Conservation (phyloP, 2,329 filamentous ascomycete species). For the Trichoderma atroviride region DNA sequence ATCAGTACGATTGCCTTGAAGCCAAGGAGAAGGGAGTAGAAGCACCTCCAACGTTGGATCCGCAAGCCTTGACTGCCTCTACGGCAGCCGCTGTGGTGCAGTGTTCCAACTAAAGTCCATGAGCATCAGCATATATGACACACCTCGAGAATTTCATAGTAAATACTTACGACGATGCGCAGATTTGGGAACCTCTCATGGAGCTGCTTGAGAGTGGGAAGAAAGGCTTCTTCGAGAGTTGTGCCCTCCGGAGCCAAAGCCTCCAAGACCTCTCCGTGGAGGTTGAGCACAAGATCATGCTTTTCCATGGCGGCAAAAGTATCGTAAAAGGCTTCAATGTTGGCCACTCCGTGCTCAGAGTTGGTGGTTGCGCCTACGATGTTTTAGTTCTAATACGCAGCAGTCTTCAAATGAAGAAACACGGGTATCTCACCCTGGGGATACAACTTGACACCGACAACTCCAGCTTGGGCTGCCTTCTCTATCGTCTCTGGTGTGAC, state of each 20-base stretch:
- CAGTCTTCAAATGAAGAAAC: not conserved
- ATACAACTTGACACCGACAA: constrained; percentile 74
- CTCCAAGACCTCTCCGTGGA: constrained; percentile 82
- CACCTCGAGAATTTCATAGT: not conserved
- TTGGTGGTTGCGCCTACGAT: constrained; percentile 62
- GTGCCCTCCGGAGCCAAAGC: constrained; percentile 50
- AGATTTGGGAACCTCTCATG: constrained; percentile 75
- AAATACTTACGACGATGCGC: constrained; percentile 53
- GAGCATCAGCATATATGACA: not conserved
- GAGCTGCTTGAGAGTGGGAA: constrained; percentile 75
- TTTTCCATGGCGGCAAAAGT: constrained; percentile 90
- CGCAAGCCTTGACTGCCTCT: constrained; percentile 74
- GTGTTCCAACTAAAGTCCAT: constrained; percentile 64
- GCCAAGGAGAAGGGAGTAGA: not conserved
- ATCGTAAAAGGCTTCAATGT: constrained; percentile 70
- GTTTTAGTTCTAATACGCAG: constrained; percentile 27
- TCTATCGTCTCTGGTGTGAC: constrained; percentile 71
- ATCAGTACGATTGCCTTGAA: not conserved
- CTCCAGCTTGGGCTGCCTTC: constrained; percentile 71
- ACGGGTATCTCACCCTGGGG: constrained; percentile 46
- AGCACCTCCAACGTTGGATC: constrained; percentile 68
- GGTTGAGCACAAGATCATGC: constrained; percentile 74
- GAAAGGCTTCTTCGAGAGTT: constrained; percentile 61
- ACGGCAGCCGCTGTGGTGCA: constrained; percentile 84
- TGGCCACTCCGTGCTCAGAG: constrained; percentile 68